Evolutionary conservation across 2,329 filamentous ascomycete species (phyloP), one percentile per base, ranked within the genome.

Genomic region (Xylariaceae sp.): DNA sequence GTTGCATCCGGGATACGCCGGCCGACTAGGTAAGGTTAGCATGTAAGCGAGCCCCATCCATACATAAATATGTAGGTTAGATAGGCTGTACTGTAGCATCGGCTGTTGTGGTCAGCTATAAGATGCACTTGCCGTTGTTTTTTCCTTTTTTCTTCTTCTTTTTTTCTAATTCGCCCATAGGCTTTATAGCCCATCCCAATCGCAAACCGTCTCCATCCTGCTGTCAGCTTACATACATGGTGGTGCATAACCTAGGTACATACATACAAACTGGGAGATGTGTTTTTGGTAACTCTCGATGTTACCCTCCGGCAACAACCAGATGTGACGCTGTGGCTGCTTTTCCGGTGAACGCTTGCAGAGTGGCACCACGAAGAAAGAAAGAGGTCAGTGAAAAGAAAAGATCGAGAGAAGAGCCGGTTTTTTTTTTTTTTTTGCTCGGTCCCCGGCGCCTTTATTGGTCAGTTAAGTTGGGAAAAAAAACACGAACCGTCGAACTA

Each of bases 271-370:
- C n/a, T n/a, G n/a, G 18, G 40, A 36, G 43, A 50, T 41, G 47
- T 40, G 42, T 34, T n/a, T n/a, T n/a, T 47, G 43, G 43, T 35
- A 47, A 47, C 43, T 44, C 41, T 36, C 30, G 7, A 47, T 47
- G 44, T 43, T 32, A 50, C 48, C 37, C 46, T 38, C 36, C 30
- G 35, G 36, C 21, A 36, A n/a, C n/a, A 31, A 41, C 37, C 39
- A 42, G 41, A 49, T 50, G 43, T 32, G 31, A 50, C 46, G 41
- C 43, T 49, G 48, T 50, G 48, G 48, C 48, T 47, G n/a, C n/a
- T 41, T 34, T 39, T 41, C 43, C 47, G 43, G 48, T 41, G n/a
- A n/a, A n/a, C n/a, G 43, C 39, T 41, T 38, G 43, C 30, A 43
- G 33, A 37, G 38, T 38, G n/a, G 23, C 41, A 38, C 31, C 39